phyloP scores from a whole-genome alignment of 768 basidiomycete species.

The Russula sp. region DNA sequence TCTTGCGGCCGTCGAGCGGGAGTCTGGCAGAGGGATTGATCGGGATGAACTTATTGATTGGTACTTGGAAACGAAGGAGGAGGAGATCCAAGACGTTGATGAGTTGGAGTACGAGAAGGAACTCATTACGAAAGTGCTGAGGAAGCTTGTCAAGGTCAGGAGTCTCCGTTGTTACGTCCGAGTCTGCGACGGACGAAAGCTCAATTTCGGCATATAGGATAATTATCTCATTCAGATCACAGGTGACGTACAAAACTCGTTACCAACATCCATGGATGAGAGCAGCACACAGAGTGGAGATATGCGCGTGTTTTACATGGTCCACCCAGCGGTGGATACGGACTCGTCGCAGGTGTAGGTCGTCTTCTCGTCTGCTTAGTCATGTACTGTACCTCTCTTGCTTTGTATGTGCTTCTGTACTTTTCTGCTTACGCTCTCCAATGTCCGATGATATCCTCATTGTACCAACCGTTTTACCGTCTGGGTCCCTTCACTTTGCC shows the following conservation, averaged over 20 bases:
- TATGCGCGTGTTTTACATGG: conserved; percentile 80
- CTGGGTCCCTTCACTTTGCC: conserved; percentile 60
- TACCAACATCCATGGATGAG: conserved; percentile 61
- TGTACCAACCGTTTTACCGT: conserved; percentile 58
- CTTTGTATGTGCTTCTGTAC: conserved; percentile 17
- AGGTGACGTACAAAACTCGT: conserved; percentile 79
- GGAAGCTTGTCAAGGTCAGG: conserved; percentile 85
- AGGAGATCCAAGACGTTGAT: conserved; percentile 76
- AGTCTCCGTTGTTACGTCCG: neutral
- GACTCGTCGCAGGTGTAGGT: conserved; percentile 39
- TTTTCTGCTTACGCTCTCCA: conserved; percentile 8
- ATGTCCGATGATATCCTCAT: conserved; percentile 49
- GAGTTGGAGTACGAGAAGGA: conserved; percentile 90
- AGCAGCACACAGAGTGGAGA: conserved; percentile 56
- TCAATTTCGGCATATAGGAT: conserved; percentile 50
- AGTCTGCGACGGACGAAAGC: neutral
- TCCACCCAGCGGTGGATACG: conserved; percentile 83
- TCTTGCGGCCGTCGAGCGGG: conserved; percentile 70
- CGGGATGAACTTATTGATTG: conserved; percentile 92
- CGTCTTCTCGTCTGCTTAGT: conserved; percentile 16
- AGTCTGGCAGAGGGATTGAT: conserved; percentile 73
- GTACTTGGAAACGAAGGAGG: conserved; percentile 91
- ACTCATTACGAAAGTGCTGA: conserved; percentile 83
- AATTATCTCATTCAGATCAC: conserved; percentile 79
- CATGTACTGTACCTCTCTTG: conserved; percentile 10